These are phyloP conservation scores for Jacaranda mimosifolia DNA, from an alignment of 257 asterid species.

Conservation along the genomic window DNA sequence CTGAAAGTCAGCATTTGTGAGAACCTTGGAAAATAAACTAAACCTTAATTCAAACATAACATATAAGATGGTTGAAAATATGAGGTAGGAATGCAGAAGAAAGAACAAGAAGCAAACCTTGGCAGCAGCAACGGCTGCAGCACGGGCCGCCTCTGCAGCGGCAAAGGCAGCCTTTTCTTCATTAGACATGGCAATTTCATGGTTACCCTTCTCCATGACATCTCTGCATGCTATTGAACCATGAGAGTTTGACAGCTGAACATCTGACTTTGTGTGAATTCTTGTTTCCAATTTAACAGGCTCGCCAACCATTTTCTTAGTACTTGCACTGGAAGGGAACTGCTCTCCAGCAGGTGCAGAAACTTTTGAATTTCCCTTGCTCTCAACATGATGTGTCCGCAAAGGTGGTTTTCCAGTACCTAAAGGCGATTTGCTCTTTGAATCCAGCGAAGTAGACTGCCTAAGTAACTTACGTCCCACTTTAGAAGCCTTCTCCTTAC, in stretches of 20 bases:
- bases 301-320: constrained; percentile 52
- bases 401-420: constrained; percentile 82
- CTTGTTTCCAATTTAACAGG: constrained; percentile 49
- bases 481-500: constrained; percentile 92
- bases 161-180: constrained; percentile 94
- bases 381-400: constrained; percentile 49
- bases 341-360: constrained; percentile 43
- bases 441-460: constrained; percentile 57
- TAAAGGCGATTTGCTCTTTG: constrained; percentile 58
- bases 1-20: constrained; percentile 10
- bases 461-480: constrained; percentile 64
- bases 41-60: constrained; percentile 10
- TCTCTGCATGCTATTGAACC: constrained; percentile 60
- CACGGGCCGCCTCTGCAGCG: constrained; percentile 94
- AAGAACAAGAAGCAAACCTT: constrained; percentile 68
- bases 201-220: constrained; percentile 51
- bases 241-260: constrained; percentile 58
- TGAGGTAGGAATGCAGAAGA: constrained; percentile 28
- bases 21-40: constrained; percentile 20
- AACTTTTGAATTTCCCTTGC: constrained; percentile 49
- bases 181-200: constrained; percentile 72
- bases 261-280: constrained; percentile 56
- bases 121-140: constrained; percentile 94
- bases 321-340: constrained; percentile 46
- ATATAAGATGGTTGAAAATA: neutral